Base-by-base conservation (phyloP, 2,329 filamentous ascomycete genomes). In the Sclerotiophoma versabilis region DNA sequence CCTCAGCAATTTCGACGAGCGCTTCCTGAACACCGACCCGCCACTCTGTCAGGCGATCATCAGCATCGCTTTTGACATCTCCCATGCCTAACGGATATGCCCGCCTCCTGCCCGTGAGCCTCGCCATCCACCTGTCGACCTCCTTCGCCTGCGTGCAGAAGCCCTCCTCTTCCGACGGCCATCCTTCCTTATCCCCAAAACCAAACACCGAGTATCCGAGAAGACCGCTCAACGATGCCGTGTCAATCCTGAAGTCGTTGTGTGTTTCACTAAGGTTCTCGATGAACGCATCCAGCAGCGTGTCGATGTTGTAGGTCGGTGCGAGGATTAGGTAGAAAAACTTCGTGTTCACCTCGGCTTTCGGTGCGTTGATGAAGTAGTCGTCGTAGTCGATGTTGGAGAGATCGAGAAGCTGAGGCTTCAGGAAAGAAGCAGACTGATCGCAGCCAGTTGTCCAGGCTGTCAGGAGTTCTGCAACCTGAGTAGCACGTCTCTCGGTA, bases 51-150 rank as follows among this genome's bases (percentile, higher is more conserved):
- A 98, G 74, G 22, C 89, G 81, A 42, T 83, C 75, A 17, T 81
- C 78, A 17, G 87, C 85, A 70, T 95, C 89, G n/a, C 77, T 82
- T 75, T 92, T 96, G 52, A 90, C 84, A 75, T 98, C 92, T 2
- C 90, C 92, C 82, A 93, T 88, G 4, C 95, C 95, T 6, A 98
- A 80, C 0, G 93, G 93, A 66, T 89, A 98, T 0, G 92, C 93
- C 70, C 93, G 83, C 77, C 93, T 96, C 58, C 89, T 85, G 1
- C 85, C 88, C 0, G 93, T 96, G 67, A 99, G 77, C 71, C 92
- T 96, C n/a, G 93, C 92, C 90, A 99, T 91, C 93, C 95, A 98
- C 72, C 87, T 92, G 72, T 99, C 93, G 3, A 96, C 81, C 63
- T 96, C 88, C 68, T 88, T 90, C 1, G 93, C 93, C 72, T 98